These are phyloP conservation scores for Geotrichum carabidarum DNA, from an alignment of 1,139 yeast species.

Conservation along the genomic window DNA sequence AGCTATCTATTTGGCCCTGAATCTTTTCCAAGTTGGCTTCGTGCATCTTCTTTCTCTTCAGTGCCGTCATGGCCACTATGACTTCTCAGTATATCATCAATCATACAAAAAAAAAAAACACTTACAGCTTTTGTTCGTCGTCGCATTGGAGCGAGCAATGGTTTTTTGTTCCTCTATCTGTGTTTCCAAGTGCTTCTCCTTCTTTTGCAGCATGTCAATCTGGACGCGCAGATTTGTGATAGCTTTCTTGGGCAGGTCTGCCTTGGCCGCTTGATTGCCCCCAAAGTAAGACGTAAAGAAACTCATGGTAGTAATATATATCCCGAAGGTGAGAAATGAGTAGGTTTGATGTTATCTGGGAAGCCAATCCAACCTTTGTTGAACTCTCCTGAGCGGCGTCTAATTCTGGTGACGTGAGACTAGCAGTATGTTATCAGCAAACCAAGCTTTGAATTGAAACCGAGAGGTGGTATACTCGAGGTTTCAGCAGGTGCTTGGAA, in stretches of 20 bases:
- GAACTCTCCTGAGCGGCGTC: no score
- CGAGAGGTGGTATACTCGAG: no score
- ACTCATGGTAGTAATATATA: slow-evolving; percentile 36
- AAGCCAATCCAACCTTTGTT: no score
- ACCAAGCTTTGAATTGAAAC: no score
- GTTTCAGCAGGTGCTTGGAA: no score
- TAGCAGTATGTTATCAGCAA: no score
- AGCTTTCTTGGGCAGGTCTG: slow-evolving; percentile 87
- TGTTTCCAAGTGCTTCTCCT: slow-evolving; percentile 72
- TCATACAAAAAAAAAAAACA: background rate
- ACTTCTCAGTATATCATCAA: no score
- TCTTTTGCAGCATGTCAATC: slow-evolving; percentile 78
- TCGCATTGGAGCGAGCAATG: slow-evolving; percentile 67
- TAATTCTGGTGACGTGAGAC: no score
- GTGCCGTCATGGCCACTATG: slow-evolving; percentile 72
- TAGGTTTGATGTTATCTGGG: no score
- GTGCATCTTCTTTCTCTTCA: slow-evolving; percentile 79
- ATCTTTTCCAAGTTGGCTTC: slow-evolving; percentile 74
- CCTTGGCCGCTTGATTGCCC: slow-evolving; percentile 59
- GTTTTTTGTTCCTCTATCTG: slow-evolving; percentile 80
- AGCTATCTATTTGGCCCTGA: slow-evolving; percentile 81
- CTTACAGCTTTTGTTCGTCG: slow-evolving; percentile 57
- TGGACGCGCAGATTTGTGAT: slow-evolving; percentile 87
- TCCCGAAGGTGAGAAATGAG: no score
- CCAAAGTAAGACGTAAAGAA: slow-evolving; percentile 49